A percentile compares a stretch with the other conserved stretches of the same genome.
phyloP scores from a whole-genome alignment of 495 filamentous ascomycete species.

The Amniculicola lignicola region DNA sequence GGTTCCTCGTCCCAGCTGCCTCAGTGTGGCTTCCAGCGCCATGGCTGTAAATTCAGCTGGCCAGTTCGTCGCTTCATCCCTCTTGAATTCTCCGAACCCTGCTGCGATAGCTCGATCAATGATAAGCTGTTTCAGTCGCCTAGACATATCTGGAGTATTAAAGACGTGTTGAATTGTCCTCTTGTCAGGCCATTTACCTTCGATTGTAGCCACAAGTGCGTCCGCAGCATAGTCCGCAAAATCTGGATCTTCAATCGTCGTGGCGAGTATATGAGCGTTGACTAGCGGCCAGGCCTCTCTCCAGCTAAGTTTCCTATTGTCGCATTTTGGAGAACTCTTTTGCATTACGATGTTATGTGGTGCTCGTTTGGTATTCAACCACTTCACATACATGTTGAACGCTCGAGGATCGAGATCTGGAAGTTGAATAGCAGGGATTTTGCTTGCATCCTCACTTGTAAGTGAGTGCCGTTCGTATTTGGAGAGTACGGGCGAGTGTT shows the following conservation, averaged over 20 bases:
- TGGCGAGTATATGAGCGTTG: conserved; percentile 13
- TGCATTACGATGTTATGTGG: background rate
- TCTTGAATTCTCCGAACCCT: background rate
- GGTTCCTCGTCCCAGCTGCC: background rate
- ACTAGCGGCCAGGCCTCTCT: background rate
- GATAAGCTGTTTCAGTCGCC: background rate
- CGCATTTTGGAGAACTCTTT: background rate
- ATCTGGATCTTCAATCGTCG: background rate
- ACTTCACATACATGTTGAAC: background rate
- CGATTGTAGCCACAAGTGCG: background rate
- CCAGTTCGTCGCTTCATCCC: background rate
- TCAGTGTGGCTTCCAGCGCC: background rate
- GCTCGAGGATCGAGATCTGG: conserved; percentile 4
- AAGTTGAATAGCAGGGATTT: background rate
- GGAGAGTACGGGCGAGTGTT: background rate
- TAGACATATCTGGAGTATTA: background rate
- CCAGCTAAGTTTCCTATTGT: background rate
- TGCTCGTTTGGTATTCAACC: background rate
- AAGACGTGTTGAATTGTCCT: conserved; percentile 6
- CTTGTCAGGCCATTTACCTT: background rate
- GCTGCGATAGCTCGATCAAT: background rate
- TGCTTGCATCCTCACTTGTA: background rate
- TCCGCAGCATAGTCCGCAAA: conserved; percentile 5
- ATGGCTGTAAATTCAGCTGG: background rate
- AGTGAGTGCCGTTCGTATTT: background rate